phyloP scores from a whole-genome alignment of 441 rosid species.

The Brassica balearica region DNA sequence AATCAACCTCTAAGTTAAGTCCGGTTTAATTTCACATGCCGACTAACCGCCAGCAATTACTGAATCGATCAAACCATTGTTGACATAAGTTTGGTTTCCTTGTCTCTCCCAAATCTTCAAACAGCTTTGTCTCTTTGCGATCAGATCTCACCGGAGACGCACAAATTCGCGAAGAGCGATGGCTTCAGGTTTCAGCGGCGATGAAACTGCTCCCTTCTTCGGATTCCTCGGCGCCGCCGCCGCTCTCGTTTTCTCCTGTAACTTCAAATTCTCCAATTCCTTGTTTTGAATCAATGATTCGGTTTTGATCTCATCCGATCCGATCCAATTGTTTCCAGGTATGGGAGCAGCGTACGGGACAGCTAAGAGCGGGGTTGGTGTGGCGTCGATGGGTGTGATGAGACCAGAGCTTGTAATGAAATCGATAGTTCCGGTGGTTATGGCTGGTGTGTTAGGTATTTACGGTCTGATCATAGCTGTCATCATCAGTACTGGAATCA shows the following conservation, averaged over 20 bases:
- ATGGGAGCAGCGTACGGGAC: conserved; percentile 55
- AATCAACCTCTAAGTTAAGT: too few species aligned
- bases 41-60: too few species aligned
- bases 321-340: conserved; percentile 8
- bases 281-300: neutral
- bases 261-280: conserved; percentile 15
- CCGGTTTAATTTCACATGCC: too few species aligned
- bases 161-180: conserved; percentile 30
- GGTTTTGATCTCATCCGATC: neutral
- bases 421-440: conserved; percentile 54
- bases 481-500: conserved; percentile 55
- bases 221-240: conserved; percentile 54
- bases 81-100: too few species aligned
- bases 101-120: too few species aligned
- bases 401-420: conserved; percentile 49
- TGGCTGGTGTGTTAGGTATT: conserved; percentile 56
- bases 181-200: conserved; percentile 51
- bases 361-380: conserved; percentile 54
- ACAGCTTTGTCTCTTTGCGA: conserved; percentile 18
- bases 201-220: conserved; percentile 54
- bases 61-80: too few species aligned
- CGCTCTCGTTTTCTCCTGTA: conserved; percentile 55
- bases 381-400: conserved; percentile 55
- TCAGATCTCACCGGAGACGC: conserved; percentile 36
- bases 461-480: conserved; percentile 57